Base-by-base conservation (phyloP, 108 stramenopile species). In the Cylindrotheca closterium region DNA sequence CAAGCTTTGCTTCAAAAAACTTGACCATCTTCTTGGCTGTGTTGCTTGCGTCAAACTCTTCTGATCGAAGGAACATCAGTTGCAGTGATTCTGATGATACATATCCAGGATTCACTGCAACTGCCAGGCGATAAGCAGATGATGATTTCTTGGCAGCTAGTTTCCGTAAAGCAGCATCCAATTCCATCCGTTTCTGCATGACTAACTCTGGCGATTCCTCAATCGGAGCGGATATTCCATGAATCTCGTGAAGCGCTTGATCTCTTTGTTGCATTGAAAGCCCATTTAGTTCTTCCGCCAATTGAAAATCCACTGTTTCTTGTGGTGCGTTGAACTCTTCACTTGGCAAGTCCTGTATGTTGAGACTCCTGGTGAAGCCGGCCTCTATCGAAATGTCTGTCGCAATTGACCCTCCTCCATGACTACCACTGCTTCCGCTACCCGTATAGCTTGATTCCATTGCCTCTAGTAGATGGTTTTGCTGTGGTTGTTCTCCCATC, bases 1-100 rank as follows among this genome's bases (percentile, higher is more conserved):
- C 49, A 0, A 51, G 49, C 21, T 69, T 69, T 24, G 28, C 50
- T 51, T 60, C 58, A 31, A 69, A 42, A 53, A 69, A 69, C n/a
- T 18, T 30, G 4, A 60, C 24, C 48, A 69, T 1, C 3, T 30
- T 42, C 17, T 21, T 4, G 1, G 68, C 58, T n/a, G 68, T 55
- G 10, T 42, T n/a, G 8, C 26, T 5, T 17, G 58, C 31, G 26
- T 69, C 37, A 49, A 48, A 69, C 1, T 26, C 12, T 1, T 69
- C 49, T 15, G 58, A 45, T 42, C 68, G 47, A n/a, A 69, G 50
- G 37, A 69, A 69, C 15, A 34, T 27, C 4, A 69, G 24, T 17
- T 60, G 58, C 31, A 69, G 57, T 26, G 10, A n/a, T 29, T 31
- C 33, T 5, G 68, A 69, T n/a, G n/a, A 23, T n/a, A 60, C 53